Evolutionary conservation across 139 green algal species (phyloP), one percentile per base, ranked within the genome.

Genomic region (Volvox reticuliferus): DNA sequence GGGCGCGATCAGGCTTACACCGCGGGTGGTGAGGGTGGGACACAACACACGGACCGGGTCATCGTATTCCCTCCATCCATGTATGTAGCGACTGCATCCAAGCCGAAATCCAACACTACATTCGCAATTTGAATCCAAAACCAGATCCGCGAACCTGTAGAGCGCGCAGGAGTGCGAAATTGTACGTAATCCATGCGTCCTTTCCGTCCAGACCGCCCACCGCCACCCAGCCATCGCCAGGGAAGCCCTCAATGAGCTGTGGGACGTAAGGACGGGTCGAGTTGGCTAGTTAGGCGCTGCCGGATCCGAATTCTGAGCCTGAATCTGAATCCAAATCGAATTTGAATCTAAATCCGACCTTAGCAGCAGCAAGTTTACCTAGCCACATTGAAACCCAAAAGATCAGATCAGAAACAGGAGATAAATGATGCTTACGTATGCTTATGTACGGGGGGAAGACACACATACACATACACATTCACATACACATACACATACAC

Each of bases 161-260:
- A 67, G 90, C 61, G 5, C 75, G 28, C 79, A 89, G 85, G 55
- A 93, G 79, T 28, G 85, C 37, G 30, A 91, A 83, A 61, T 82
- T 83, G 90, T 85, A 88, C 12, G 86, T 84, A 37, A 75, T 71
- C 85, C 65, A 79, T n/a, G 17, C 22, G 44, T 50, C 28, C 79
- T 65, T 63, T 22, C 50, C 68, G 30, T 92, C 79, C 79, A 92
- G 89, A 14, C 81, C 80, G 50, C 30, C 30, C 21, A 55, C 21
- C 61, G 68, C 75, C 33, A 94, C 93, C 91, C 93, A 95, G 65
- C 93, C 91, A 71, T 93, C 79, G 44, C 81, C 0, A 1, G 93
- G 93, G 90, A 93, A 94, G 5, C 78, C 65, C 73, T 94, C 86
- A n/a, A 93, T 50, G 17, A 82, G 69, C 91, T 80, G 86, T 21